Percentiles rank a stretch among this genome's conserved stretches.
phyloP scores from a whole-genome alignment of 176 grass and related monocot species.

The Oryza meyeriana region DNA sequence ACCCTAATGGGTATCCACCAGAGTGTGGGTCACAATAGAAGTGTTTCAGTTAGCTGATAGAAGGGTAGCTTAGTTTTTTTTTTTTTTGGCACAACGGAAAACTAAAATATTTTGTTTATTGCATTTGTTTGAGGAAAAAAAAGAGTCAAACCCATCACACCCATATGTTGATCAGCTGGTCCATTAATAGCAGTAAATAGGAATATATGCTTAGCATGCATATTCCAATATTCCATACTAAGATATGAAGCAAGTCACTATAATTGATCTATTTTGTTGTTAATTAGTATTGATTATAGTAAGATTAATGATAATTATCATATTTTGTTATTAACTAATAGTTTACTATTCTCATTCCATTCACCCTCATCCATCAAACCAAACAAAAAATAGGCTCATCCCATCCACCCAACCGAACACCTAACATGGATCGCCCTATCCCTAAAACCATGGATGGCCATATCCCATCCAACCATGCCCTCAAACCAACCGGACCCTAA shows the following conservation, averaged over 20 bases:
- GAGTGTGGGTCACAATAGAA: slow-evolving; percentile 38
- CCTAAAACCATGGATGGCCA: no score
- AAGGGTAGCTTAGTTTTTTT: not conserved
- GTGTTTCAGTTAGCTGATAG: not conserved
- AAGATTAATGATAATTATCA: no score
- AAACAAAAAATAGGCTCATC: no score
- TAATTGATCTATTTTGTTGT: no score
- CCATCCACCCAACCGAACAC: no score
- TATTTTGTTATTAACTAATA: no score
- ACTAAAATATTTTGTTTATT: not conserved
- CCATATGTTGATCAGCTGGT: not conserved
- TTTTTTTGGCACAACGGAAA: not conserved
- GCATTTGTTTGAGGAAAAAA: not conserved
- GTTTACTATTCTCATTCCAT: no score
- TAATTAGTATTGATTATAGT: no score
- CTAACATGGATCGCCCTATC: no score
- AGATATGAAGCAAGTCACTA: not conserved
- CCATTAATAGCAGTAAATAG: not conserved
- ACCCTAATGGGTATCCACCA: slow-evolving; percentile 30
- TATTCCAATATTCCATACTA: not conserved
- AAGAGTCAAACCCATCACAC: not conserved
- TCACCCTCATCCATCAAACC: no score
- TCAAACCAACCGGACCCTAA: no score
- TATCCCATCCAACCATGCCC: no score
- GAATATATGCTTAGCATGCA: not conserved